Evolutionary conservation across 371 early-diverging fungal genomes (phyloP), one percentile per base, ranked within the genome.

Genomic region (Apophysomyces elegans): DNA sequence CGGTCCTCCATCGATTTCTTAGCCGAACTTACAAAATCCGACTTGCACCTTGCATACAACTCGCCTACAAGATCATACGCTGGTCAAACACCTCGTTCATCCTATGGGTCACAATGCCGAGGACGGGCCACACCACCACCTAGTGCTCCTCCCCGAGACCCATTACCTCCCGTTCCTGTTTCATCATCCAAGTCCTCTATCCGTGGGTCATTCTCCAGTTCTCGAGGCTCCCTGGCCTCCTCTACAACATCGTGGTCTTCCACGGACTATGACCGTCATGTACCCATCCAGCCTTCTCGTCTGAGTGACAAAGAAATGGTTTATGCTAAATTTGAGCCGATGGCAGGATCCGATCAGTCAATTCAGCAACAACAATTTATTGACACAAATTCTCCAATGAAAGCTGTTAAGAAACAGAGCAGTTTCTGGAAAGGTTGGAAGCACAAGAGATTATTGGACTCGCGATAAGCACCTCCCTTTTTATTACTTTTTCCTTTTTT

Each of bases 1-100:
- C 68, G 74, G 35, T 74, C 80, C 2, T 80, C 80, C 14, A 75
- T 80, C 18, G 80, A 77, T 56, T 26, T 75, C 37, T 60, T 80
- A 21, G 68, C 71, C 13, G 73, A 73, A 37, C 60, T 73, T 7
- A 69, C 73, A n/a, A 61, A 63, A 18, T 50, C 62, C 12, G 46
- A 44, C 12, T 32, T 61, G 12, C 57, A 58, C 26, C 61, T 63
- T 5, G 16, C 50, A 46, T 63, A 65, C 13, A 58, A 57, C 12
- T 36, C 62, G 36, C 60, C 64, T 6, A 63, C 54, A 26, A 50
- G 54, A 16, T 47, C 47, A 6, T 37, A 59, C 32, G 35, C 65
- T 18, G 39, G 39, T 32, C 21, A 60, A 21, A 59, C 69, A 16
- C 61, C 69, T n/a, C 56, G 58, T 16, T 68, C 68, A 9, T 64